Base-by-base conservation (phyloP, 78 protist genomes). In the Dictyostelium purpureum region DNA sequence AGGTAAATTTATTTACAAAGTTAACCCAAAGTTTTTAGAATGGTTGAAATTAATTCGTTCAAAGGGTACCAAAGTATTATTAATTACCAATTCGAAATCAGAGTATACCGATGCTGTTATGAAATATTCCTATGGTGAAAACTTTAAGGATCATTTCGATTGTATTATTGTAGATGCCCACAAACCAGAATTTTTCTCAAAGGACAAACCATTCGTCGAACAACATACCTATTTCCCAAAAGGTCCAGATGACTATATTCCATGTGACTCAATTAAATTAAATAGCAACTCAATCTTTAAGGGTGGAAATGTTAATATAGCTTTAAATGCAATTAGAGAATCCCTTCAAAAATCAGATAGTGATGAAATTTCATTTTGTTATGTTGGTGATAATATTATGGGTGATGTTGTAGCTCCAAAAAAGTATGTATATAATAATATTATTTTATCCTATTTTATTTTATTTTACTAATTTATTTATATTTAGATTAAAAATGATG, bases 351-450 rank as follows among this genome's bases (percentile, higher is more conserved):
- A 85, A 59, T 10, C 38, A 31, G 73, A 79, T 7, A n/a, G n/a
- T n/a, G 51, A 69, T n/a, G 37, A 35, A 69, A 35, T 85, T n/a
- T 73, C 82, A 59, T 85, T 85, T 42, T 85, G 92, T 74, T 85
- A 73, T 45, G 92, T 85, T 42, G 92, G 92, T 74, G 92, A 85
- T 73, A 77, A 85, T 85, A 6, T 85, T 9, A 59, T 85, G 3
- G 73, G 82, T 33, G 92, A 85, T 73, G 70, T 85, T 21, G 69
- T 67, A 10, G 73, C 75, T 19, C 92, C 92, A 42, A 85, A 85
- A 57, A 54, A 73, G 59, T 79, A 61, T 42, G 88, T 79, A 49
- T 56, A 18, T 4, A 12, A 33, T 40, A 65, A 10, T 10, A 35
- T 35, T 19, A 37, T 65, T 26, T 24, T 14, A 16, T 31, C 9